Evolutionary conservation across 768 basidiomycete species (phyloP).

Genomic region (Kwoniella dendrophila): DNA sequence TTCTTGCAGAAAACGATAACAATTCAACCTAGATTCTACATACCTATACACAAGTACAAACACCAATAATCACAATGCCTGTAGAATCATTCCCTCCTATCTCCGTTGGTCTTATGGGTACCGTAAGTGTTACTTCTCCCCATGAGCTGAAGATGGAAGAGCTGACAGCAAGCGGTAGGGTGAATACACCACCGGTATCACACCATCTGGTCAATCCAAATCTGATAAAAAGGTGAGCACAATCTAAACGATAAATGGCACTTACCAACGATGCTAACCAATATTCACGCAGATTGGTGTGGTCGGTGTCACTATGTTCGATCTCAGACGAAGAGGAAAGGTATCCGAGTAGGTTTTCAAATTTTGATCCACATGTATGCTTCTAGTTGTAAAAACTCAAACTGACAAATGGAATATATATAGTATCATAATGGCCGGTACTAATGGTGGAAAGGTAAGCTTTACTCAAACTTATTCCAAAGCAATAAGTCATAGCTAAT

Average conservation of each 20-base stretch:
- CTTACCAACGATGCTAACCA: conserved; percentile 3
- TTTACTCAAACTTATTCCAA: not conserved
- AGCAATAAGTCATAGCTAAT: conserved; percentile 2
- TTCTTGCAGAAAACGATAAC: not conserved
- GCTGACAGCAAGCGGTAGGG: conserved; percentile 59
- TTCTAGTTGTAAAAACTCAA: not conserved
- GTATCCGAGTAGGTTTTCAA: conserved; percentile 53
- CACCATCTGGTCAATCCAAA: conserved; percentile 83
- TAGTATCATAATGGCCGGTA: conserved; percentile 75
- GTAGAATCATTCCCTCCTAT: conserved; percentile 41
- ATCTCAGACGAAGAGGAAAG: conserved; percentile 81
- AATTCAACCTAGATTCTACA: not conserved
- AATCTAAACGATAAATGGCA: too few species aligned
- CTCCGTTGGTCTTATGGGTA: conserved; percentile 50
- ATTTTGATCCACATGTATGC: not conserved
- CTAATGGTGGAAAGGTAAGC: conserved; percentile 67
- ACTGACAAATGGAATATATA: not conserved
- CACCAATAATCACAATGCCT: conserved; percentile 23
- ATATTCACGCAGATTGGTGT: conserved; percentile 62
- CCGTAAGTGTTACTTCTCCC: conserved; percentile 33
- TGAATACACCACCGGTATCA: conserved; percentile 95
- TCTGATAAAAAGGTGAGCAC: conserved; percentile 84
- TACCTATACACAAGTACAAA: not conserved
- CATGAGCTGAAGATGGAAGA: conserved; percentile 54
- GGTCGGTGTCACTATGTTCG: conserved; percentile 85